Evolutionary conservation across 768 basidiomycete species (phyloP).

Genomic region (Leccinum subgranulosum): DNA sequence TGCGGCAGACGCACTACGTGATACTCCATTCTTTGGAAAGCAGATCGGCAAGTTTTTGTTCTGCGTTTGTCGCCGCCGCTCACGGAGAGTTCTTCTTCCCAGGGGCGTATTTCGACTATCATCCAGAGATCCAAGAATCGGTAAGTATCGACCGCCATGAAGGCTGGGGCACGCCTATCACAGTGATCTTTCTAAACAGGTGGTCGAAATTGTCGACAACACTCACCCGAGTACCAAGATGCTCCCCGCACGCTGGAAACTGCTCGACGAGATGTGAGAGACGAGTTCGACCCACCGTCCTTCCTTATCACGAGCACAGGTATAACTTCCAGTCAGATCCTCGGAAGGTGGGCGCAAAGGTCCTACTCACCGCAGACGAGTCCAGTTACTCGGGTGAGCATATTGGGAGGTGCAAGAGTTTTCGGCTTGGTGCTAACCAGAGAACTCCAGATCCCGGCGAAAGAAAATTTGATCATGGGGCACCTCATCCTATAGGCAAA

Average conservation of each 20-base stretch:
- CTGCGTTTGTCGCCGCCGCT: background rate
- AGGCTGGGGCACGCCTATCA: background rate
- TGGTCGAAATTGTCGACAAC: constrained; percentile 52
- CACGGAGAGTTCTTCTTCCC: background rate
- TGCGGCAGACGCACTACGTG: constrained; percentile 57
- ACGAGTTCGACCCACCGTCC: background rate
- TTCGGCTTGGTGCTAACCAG: background rate
- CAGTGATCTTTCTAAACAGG: constrained; percentile 33
- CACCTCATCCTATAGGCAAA: constrained; percentile 75
- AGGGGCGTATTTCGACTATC: constrained; percentile 73
- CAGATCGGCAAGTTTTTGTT: constrained; percentile 46
- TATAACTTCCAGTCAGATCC: constrained; percentile 78
- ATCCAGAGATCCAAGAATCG: constrained; percentile 61
- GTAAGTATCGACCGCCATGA: constrained; percentile 35
- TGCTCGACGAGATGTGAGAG: constrained; percentile 59
- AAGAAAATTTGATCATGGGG: constrained; percentile 59
- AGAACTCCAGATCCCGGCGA: constrained; percentile 20
- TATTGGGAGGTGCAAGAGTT: background rate
- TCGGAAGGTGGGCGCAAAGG: constrained; percentile 53
- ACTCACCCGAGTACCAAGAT: constrained; percentile 61
- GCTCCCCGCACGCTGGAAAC: constrained; percentile 50
- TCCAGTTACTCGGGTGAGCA: constrained; percentile 54
- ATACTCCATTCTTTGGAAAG: constrained; percentile 52
- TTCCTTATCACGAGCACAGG: constrained; percentile 32
- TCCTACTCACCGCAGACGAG: constrained; percentile 66